Evolutionary conservation across 305 asterid species (phyloP).

Genomic region (Fraxinus xanthoxyloides): DNA sequence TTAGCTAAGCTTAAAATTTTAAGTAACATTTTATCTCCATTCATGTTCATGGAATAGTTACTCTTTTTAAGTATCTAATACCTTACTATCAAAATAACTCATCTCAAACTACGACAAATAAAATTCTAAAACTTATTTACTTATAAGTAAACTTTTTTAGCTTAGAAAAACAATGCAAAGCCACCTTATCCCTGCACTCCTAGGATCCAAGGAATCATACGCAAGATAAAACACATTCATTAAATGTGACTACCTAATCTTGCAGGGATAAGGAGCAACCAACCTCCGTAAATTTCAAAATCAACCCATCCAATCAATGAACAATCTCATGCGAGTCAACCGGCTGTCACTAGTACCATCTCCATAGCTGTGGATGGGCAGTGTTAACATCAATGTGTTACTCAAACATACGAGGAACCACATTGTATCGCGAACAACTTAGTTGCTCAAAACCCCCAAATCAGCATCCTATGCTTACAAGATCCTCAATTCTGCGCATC

Average conservation of each 20-base stretch:
- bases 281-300: conserved; percentile 46
- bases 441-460: conserved; percentile 9
- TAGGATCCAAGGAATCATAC: conserved; percentile 55
- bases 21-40: neutral
- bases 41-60: neutral
- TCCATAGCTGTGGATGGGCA: conserved; percentile 91
- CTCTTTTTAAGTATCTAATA: neutral
- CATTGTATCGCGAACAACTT: conserved; percentile 19
- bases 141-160: neutral
- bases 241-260: conserved; percentile 87
- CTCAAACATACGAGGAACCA: conserved; percentile 42
- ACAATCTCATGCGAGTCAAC: conserved; percentile 68
- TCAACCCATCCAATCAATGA: conserved; percentile 37
- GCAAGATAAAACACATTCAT: conserved; percentile 58
- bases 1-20: neutral
- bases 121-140: neutral
- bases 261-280: conserved; percentile 98
- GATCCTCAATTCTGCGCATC: conserved; percentile 2
- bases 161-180: conserved; percentile 16
- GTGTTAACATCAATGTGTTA: conserved; percentile 43
- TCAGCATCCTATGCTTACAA: conserved; percentile 9
- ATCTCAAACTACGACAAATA: neutral
- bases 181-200: conserved; percentile 95
- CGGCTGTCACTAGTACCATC: conserved; percentile 83
- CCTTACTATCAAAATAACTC: neutral